Base-by-base conservation (phyloP, 208 protist species). In the Leishmania major region DNA sequence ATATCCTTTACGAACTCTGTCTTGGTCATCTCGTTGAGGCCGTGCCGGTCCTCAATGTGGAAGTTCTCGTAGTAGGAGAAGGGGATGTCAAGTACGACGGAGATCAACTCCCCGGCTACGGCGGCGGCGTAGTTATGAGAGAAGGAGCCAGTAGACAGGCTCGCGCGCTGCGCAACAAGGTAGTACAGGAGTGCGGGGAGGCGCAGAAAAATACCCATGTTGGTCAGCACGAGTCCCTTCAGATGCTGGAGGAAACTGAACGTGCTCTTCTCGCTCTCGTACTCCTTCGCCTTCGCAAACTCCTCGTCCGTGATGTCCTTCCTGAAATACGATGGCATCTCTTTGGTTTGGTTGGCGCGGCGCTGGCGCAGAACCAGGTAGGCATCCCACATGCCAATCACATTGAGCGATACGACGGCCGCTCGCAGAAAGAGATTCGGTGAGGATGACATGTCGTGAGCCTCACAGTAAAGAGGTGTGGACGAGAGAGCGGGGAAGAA, bases 11-110 rank as follows among this genome's bases (percentile, higher is more conserved):
- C 49, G 77, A 96, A 98, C 80, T 96, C 88, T 47, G 45, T 64
- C 37, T 84, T 76, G 0, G 96, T 95, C 78, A 88, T 91, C 80
- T 95, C 96, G 87, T 98, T 98, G 83, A 98, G 96, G 4, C 92
- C 95, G 82, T 98, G 90, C 47, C 86, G 87, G 77, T 94, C 86
- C 87, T 98, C 96, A 31, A 98, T 59, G 51, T 96, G 90, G 82
- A 98, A 98, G 31, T 72, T 81, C 13, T 87, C n/a, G 82, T 97
- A 98, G 79, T 95, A 92, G 45, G 69, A 72, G 72, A 93, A 95
- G 2, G 96, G 96, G 17, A 97, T 81, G 6, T 85, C 81, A 13
- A 95, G 71, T 2, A 91, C 53, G 0, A 88, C 89, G 17, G 85
- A 49, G 8, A 96, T 55, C 40, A 90, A 64, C 79, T 94, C 90